These are phyloP conservation scores for Coniochaeta sp. DNA, from an alignment of 2,329 filamentous ascomycete species.

Conservation along the genomic window DNA sequence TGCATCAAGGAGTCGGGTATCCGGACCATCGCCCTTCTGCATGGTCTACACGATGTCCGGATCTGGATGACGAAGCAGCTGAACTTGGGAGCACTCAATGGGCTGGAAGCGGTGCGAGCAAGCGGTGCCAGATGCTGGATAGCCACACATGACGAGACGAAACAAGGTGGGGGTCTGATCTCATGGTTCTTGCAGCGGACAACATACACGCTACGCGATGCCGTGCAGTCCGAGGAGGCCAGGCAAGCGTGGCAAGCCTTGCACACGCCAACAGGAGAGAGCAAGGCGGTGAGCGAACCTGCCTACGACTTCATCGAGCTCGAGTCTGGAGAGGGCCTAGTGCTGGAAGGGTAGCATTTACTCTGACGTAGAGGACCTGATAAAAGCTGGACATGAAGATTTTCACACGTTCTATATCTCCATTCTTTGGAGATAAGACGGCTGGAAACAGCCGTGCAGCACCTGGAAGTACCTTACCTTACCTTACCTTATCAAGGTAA, in stretches of 20 bases:
- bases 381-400: background rate
- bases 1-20: conserved; percentile 35
- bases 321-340: conserved; percentile 45
- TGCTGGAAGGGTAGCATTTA: conserved; percentile 26
- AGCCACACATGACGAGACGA: conserved; percentile 57
- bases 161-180: conserved; percentile 50
- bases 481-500: no score
- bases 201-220: conserved; percentile 33
- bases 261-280: conserved; percentile 13
- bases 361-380: no score
- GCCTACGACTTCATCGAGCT: conserved; percentile 41
- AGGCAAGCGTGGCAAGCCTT: conserved; percentile 8
- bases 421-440: no score
- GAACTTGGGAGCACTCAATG: conserved; percentile 57
- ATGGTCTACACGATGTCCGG: conserved; percentile 57
- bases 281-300: background rate
- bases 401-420: no score
- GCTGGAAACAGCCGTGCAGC: no score
- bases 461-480: no score
- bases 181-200: conserved; percentile 40
- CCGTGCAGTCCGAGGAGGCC: conserved; percentile 23
- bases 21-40: conserved; percentile 49
- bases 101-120: conserved; percentile 43
- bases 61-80: conserved; percentile 43
- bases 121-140: conserved; percentile 55